Conservation (phyloP, 139 green algal genomes). For the Micractinium conductrix region DNA sequence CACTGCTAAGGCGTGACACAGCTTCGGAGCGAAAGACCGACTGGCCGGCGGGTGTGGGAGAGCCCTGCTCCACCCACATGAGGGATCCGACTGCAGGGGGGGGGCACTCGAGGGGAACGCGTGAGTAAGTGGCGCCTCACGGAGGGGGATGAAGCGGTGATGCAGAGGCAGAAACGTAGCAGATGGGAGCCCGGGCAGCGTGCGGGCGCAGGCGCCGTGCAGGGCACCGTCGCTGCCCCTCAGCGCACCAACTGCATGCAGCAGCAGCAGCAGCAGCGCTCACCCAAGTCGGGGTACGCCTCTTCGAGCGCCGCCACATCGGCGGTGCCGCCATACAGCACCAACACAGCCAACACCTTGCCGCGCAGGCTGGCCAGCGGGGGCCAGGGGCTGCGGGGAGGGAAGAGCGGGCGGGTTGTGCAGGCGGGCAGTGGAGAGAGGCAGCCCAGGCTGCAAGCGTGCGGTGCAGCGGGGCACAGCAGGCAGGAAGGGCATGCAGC, state of each 20-base stretch:
- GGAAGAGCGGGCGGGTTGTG: not conserved
- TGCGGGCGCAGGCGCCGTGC: not conserved
- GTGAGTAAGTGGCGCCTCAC: not conserved
- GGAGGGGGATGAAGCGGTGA: not conserved
- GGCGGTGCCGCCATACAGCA: not conserved
- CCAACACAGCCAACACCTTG: slow-evolving; percentile 1
- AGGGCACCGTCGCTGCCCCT: no score
- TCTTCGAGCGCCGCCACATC: not conserved
- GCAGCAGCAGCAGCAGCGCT: no score
- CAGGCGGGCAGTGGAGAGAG: not conserved
- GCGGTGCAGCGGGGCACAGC: not conserved
- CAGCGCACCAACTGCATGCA: no score
- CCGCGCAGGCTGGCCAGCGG: not conserved
- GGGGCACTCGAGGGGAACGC: not conserved
- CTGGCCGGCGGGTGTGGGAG: not conserved
- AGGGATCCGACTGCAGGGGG: slow-evolving; percentile 10
- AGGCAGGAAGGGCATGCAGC: not conserved
- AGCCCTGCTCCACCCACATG: slow-evolving; percentile 19
- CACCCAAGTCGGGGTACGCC: slow-evolving; percentile 11
- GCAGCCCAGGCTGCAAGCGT: not conserved
- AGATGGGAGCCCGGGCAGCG: no score
- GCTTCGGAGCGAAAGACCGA: not conserved
- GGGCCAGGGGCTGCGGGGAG: slow-evolving; percentile 18
- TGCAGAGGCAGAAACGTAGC: no score
- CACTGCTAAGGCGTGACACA: not conserved